Evolutionary conservation across 1,284 basidiomycete genomes (phyloP).

Genomic region (Ceratobasidium sp.): DNA sequence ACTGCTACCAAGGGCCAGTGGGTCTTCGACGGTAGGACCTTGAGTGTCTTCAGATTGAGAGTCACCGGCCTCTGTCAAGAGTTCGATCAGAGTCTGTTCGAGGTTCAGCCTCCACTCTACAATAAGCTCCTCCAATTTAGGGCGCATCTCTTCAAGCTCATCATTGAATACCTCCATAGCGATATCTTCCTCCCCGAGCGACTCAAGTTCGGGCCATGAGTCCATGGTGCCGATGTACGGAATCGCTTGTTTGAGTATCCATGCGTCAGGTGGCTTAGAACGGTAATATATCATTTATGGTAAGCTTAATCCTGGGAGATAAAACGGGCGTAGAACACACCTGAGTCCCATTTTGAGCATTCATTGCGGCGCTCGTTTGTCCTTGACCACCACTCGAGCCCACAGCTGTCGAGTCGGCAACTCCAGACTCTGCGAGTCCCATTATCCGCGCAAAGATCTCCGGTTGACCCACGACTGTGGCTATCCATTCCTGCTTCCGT

Average conservation of each 20-base stretch:
- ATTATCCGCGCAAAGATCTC: too few relatives aligned
- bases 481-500: neutral
- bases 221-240: neutral
- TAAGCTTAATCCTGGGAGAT: too few relatives aligned
- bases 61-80: neutral
- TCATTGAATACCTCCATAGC: neutral
- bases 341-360: too few relatives aligned
- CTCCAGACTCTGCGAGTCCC: too few relatives aligned
- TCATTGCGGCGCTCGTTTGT: too few relatives aligned
- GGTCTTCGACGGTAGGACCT: neutral
- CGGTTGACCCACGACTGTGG: too few relatives aligned
- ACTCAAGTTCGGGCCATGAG: neutral
- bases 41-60: neutral
- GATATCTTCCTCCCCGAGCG: neutral
- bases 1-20: neutral
- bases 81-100: conserved; percentile 1
- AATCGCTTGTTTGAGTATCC: neutral
- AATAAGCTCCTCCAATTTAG: neutral
- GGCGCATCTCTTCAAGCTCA: neutral
- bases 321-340: too few relatives aligned
- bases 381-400: too few relatives aligned
- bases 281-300: too few relatives aligned
- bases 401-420: too few relatives aligned
- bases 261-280: neutral
- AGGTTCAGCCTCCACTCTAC: conserved; percentile 3